Percentiles rank a stretch among this genome's conserved stretches.
These are phyloP conservation scores for Lithohypha guttulata DNA, from an alignment of 2,329 filamentous ascomycete species.

Conservation along the genomic window DNA sequence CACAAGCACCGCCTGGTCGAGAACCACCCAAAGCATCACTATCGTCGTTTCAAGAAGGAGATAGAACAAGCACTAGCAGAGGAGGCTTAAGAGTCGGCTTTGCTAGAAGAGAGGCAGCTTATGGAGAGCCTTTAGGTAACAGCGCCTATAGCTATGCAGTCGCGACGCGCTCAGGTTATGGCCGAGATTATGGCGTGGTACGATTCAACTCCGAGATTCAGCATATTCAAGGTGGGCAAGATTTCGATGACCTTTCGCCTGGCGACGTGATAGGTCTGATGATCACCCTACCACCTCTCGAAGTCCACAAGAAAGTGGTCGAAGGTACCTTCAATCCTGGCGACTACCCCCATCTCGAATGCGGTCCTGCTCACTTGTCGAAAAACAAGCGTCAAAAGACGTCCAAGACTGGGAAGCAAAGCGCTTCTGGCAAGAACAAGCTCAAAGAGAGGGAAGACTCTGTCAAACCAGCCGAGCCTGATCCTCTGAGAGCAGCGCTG, in stretches of 20 bases:
- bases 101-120: slow-evolving; percentile 31
- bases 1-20: slow-evolving; percentile 49
- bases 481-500: slow-evolving; percentile 12
- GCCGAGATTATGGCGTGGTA: slow-evolving; percentile 46
- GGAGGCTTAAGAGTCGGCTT: slow-evolving; percentile 41
- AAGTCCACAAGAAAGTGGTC: slow-evolving; percentile 78
- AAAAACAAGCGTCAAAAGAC: slow-evolving; percentile 19
- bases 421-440: slow-evolving; percentile 15
- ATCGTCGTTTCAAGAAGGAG: slow-evolving; percentile 16
- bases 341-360: slow-evolving; percentile 39
- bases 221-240: slow-evolving; percentile 81
- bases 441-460: slow-evolving; percentile 8
- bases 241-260: slow-evolving; percentile 68
- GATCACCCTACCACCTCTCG: slow-evolving; percentile 77
- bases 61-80: slow-evolving; percentile 21
- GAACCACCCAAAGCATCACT: slow-evolving; percentile 22
- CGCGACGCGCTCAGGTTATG: slow-evolving; percentile 19
- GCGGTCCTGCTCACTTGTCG: slow-evolving; percentile 14
- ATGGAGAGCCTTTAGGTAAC: slow-evolving; percentile 20
- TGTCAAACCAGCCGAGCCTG: slow-evolving; percentile 9
- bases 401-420: slow-evolving; percentile 15
- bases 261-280: slow-evolving; percentile 92
- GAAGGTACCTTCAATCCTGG: slow-evolving; percentile 79
- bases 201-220: slow-evolving; percentile 94
- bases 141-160: slow-evolving; percentile 22